Evolutionary conservation across 2,329 filamentous ascomycete genomes (phyloP).

Genomic region (Pseudogymnoascus sp.): DNA sequence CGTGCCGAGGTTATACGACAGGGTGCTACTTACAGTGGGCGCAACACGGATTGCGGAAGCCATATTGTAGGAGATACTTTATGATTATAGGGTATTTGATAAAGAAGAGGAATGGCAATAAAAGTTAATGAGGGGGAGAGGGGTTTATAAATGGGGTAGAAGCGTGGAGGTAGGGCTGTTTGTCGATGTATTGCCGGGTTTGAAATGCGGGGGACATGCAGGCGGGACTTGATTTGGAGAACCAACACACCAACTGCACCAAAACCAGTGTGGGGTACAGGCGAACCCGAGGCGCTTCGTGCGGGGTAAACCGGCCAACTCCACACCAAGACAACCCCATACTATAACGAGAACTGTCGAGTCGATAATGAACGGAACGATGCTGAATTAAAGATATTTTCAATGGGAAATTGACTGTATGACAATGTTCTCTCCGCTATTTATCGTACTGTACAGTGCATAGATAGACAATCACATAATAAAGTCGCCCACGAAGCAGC

Average conservation of each 20-base stretch:
- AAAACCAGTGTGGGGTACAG: neutral
- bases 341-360: neutral
- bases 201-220: conserved; percentile 3
- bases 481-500: neutral
- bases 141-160: conserved; percentile 8
- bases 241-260: neutral
- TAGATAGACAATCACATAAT: neutral
- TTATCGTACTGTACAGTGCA: neutral
- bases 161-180: neutral
- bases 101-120: neutral
- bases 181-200: neutral
- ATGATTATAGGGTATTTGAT: neutral
- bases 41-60: conserved; percentile 5
- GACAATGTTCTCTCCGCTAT: neutral
- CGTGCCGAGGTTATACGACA: neutral
- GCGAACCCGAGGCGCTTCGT: neutral
- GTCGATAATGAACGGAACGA: neutral
- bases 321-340: neutral
- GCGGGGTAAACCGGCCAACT: conserved; percentile 1
- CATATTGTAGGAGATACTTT: neutral
- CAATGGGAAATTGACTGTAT: neutral
- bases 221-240: neutral
- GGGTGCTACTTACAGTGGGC: conserved; percentile 9
- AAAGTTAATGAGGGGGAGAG: neutral
- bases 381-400: too few species aligned